Evolutionary conservation across 352 stramenopile genomes (phyloP), one percentile per base, ranked within the genome.

Genomic region (Globisporangium orthogonon): DNA sequence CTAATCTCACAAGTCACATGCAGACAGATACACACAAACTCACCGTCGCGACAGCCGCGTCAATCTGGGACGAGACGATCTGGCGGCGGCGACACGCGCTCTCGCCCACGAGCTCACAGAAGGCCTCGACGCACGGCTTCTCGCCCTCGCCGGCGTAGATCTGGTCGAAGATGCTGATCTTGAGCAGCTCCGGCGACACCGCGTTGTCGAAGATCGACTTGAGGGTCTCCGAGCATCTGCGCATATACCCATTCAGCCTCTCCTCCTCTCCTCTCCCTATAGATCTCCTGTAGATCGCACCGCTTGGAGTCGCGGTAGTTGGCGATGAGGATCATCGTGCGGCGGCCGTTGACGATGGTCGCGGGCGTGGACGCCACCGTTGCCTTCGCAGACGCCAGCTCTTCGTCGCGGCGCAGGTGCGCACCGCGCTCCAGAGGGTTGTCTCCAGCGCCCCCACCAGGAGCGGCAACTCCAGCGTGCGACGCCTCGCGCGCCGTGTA

Each of bases 251-350:
- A 51, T 3, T 15, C 37, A 41, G 37, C 5, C 13, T 14, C 35
- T 11, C 35, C 1, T 3, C 13, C 35, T 40, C 35, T 10, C 37
- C 7, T 41, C 37, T 3, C 2, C 37, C 37, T 11, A 11, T 2
- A 2, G 10, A 3, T 15, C 1, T 4, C 37, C 3, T 2, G 10
- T 3, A 28, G 11, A 3, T 43, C 49, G 15, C 49, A 89, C 62
- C 83, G 80, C 18, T 70, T 73, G 43, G 79, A 88, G 61, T 92
- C 83, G n/a, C 83, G 78, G 70, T 90, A 92, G 59, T 90, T 92
- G 62, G 83, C 79, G 31, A 90, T 74, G 18, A 92, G 65, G 40
- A 92, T 67, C 69, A 92, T 92, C 44, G 79, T 89, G 30, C 63
- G 69, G n/a, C 83, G 79, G 18, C 70, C 74, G 23, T 86, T 83